These are phyloP conservation scores for Perkinsus marinus DNA, from an alignment of 169 alveolate genomes.

Conservation along the genomic window DNA sequence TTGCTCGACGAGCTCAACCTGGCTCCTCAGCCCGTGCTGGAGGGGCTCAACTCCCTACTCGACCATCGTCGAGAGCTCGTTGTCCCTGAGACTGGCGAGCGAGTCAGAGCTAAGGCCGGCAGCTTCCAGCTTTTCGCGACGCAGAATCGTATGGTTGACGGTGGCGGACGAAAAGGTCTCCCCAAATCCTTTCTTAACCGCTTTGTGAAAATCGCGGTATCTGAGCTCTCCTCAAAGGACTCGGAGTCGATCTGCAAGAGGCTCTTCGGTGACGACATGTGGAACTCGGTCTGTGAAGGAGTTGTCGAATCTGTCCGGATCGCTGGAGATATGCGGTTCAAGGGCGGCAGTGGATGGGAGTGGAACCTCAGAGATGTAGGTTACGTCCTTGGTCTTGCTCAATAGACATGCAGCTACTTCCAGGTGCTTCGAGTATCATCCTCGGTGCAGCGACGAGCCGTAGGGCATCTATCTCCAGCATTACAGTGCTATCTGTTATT, in stretches of 20 bases:
- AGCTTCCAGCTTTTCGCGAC: constrained; percentile 94
- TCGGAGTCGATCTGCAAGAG: constrained; percentile 58
- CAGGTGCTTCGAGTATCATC: not conserved
- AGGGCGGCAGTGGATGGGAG: constrained; percentile 47
- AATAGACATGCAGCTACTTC: not conserved
- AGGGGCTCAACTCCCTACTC: constrained; percentile 93
- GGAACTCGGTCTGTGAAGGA: not conserved
- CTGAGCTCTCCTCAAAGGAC: constrained; percentile 61
- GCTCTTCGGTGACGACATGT: constrained; percentile 16
- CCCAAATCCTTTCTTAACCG: constrained; percentile 97
- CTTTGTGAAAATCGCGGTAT: constrained; percentile 81
- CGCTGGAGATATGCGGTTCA: constrained; percentile 26
- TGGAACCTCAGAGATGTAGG: constrained; percentile 56
- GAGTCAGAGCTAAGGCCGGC: constrained; percentile 51
- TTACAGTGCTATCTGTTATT: not conserved
- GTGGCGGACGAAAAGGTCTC: constrained; percentile 94
- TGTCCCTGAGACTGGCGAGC: constrained; percentile 74
- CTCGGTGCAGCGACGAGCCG: not conserved
- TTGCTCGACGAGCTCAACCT: constrained; percentile 95
- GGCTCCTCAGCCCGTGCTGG: constrained; percentile 95
- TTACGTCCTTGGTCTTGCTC: constrained; percentile 6
- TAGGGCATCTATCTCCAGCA: not conserved
- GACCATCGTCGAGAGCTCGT: constrained; percentile 93
- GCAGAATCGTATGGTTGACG: constrained; percentile 90
- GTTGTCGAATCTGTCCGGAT: constrained; percentile 21